Base-by-base conservation (phyloP, 2,329 filamentous ascomycete genomes). In the Talaromyces sp. region DNA sequence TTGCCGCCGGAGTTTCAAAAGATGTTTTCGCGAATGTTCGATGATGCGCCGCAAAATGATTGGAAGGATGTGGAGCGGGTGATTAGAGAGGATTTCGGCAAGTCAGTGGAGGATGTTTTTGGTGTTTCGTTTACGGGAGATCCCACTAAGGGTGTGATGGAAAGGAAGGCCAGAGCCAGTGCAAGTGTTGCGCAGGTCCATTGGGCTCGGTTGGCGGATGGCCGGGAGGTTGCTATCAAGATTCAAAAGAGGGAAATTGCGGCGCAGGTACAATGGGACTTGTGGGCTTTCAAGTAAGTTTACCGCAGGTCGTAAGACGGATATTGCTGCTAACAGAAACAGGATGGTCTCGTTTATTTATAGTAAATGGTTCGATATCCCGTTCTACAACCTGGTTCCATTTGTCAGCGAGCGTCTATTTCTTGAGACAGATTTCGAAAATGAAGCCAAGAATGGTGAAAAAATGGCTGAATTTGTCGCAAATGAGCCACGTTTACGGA, bases 1-100 rank as follows among this genome's bases (percentile, higher is more conserved):
- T 81, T 99, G 67, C 95, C 95, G 31, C 91, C 93, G 0, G 93
- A 97, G 78, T 98, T 98, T 72, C 93, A 97, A 81, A 89, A 89
- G 73, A 98, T 97, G 93, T 99, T 99, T 75, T 84, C 90, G 25
- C 86, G 90, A 73, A 97, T 99, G 92, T 99, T 98, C 75, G 95
- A 98, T 75, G 94, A 98, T 81, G 95, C 95, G 68, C 93, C 94
- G 43, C 93, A 97, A 82, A 95, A 96, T 75, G 84, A 85, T 49
- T 98, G 93, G 93, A 85, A 83, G 69, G 91, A 94, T 60, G 89
- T 97, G 1, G 90, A 96, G 80, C 86, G 84, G 73, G 93, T 98
- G 13, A 90, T 99, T 47, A 83, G 87, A 25, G 88, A 96, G 75
- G 95, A 98, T 72, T 98, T 97, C 82, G 91, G 89, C 3, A 89